Conservation (phyloP, 2,329 filamentous ascomycete species). For the Pseudogymnoascus verrucosus region DNA sequence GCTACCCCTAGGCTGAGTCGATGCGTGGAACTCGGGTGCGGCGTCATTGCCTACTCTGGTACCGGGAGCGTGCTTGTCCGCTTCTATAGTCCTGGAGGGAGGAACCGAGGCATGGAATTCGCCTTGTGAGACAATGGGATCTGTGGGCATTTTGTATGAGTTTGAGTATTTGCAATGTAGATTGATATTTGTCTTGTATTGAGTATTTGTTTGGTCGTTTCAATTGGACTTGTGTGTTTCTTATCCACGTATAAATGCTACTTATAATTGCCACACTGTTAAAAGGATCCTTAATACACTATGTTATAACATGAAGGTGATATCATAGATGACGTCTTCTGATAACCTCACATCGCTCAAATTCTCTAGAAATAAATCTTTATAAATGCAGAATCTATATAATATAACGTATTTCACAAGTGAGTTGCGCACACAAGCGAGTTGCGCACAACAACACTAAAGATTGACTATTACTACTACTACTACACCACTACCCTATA, state of each 20-base stretch:
- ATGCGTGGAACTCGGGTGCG: constrained; percentile 53
- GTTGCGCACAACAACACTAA: too few relatives aligned
- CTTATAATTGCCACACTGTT: background rate
- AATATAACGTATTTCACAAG: background rate
- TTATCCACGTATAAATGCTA: background rate
- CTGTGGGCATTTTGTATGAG: constrained; percentile 21
- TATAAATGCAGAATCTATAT: background rate
- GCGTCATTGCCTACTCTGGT: constrained; percentile 51
- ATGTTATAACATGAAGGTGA: background rate
- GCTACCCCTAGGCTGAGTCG: constrained; percentile 53
- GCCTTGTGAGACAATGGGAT: constrained; percentile 47
- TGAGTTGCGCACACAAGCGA: too few relatives aligned
- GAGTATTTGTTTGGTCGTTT: background rate
- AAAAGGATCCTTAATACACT: background rate
- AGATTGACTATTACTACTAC: too few relatives aligned
- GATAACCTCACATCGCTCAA: background rate
- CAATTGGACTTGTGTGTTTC: background rate
- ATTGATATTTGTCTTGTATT: background rate
- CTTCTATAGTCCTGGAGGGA: constrained; percentile 42
- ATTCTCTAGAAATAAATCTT: background rate
- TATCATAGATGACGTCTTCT: background rate
- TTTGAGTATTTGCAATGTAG: background rate
- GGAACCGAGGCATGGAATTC: constrained; percentile 46
- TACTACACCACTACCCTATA: too few relatives aligned
- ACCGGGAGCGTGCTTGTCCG: constrained; percentile 54